Evolutionary conservation across 768 basidiomycete genomes (phyloP), one percentile per base, ranked within the genome.

Genomic region (Paxillus rubicundulus): DNA sequence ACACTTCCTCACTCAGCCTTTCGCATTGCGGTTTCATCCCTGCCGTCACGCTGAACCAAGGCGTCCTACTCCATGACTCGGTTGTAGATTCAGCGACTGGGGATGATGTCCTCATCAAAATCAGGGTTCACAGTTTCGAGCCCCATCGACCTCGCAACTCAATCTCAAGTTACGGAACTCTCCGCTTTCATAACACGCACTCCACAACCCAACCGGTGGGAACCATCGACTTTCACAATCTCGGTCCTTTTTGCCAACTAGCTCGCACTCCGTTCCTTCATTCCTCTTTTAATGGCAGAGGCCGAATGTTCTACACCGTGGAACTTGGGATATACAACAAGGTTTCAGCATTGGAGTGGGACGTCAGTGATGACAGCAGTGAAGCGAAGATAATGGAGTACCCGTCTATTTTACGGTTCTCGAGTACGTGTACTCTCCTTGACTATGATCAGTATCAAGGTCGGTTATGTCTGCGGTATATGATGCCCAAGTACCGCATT

Each of bases 371-470:
- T 0, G 33, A 28, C 2, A 20, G 30, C 2, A 20, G 30, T 4
- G 9, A 9, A 20, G 42, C 37, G 44, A 53, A 40, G 33, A 27
- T 45, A 12, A 8, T 32, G 0, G 47, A 62, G 5, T 54, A 62
- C 30, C 44, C 39, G 21, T 49, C 4, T 9, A 34, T 59, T 21
- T 24, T 54, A 6, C 42, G 27, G 3, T 47, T 45, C 27, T 36
- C 56, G 12, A 13, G 39, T 5, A 9, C 20, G 1, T 44, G 44
- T 13, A 18, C 17, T 12, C 21, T 65, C 12, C 20, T 34, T 28
- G 60, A 65, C 45, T 65, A 59, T 38, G 63, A 64, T 48, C 53
- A 61, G 4, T 64, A 65, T 45, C 48, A 40, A 0, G 63, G 62
- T 2, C 50, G 53, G 33, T 34, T 64, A n/a, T 62, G 57, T 21